These are phyloP conservation scores for Bolboschoenus planiculmis DNA, from an alignment of 176 grass and related monocot genomes.

Conservation along the genomic window DNA sequence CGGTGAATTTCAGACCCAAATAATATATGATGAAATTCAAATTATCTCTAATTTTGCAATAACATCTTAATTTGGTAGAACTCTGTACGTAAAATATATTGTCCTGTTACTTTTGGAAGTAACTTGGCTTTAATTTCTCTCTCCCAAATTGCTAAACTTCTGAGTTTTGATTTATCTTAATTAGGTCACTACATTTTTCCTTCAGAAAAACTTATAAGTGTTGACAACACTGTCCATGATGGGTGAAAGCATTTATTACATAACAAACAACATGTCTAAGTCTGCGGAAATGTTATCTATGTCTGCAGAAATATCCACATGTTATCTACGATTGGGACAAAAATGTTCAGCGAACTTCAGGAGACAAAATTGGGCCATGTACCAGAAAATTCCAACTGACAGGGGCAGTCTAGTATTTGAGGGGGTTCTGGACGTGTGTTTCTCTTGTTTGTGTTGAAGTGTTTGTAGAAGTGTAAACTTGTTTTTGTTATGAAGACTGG, in stretches of 20 bases:
- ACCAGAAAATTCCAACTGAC: background rate
- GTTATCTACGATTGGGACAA: background rate
- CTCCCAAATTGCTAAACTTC: background rate
- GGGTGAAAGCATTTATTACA: background rate
- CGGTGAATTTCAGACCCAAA: constrained; percentile 23
- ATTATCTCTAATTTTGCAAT: background rate
- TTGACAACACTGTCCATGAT: background rate
- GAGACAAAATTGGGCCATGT: background rate
- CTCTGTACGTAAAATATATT: no score
- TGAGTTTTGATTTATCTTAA: background rate
- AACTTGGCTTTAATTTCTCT: background rate
- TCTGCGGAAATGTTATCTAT: background rate
- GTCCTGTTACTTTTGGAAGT: background rate
- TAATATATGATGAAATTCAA: background rate
- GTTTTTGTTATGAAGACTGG: background rate
- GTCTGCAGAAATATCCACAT: background rate
- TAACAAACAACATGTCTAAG: background rate
- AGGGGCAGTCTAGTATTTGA: background rate
- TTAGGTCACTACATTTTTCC: background rate
- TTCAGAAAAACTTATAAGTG: background rate
- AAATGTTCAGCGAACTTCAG: background rate
- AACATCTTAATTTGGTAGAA: background rate
- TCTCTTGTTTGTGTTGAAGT: background rate
- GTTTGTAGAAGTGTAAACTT: background rate
- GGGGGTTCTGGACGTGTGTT: background rate